A percentile compares a stretch with the other conserved stretches of the same genome.
phyloP scores from a whole-genome alignment of 2,329 filamentous ascomycete genomes.

The Hymenoscyphus infarciens region DNA sequence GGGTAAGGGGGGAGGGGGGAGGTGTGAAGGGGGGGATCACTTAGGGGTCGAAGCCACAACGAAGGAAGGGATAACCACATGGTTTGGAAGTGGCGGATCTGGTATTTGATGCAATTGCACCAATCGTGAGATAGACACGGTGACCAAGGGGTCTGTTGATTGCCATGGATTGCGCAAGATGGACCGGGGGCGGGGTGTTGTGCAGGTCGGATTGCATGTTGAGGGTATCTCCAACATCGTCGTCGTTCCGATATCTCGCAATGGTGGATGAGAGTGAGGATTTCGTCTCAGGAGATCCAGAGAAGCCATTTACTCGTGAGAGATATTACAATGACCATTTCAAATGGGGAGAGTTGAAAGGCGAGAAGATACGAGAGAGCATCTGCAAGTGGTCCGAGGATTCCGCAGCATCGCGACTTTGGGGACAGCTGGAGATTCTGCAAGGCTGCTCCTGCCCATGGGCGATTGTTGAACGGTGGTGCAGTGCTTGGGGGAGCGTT shows the following conservation, averaged over 20 bases:
- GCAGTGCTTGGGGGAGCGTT: background rate
- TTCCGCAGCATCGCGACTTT: background rate
- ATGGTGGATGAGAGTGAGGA: background rate
- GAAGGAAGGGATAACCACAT: background rate
- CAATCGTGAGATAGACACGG: background rate
- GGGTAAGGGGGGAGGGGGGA: background rate
- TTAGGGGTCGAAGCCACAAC: background rate
- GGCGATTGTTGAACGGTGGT: background rate
- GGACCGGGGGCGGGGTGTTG: conserved; percentile 3
- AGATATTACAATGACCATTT: background rate
- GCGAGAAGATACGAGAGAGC: too few species aligned
- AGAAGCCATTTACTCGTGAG: background rate
- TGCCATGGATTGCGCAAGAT: conserved; percentile 5
- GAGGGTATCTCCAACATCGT: background rate
- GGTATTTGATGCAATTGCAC: conserved; percentile 1
- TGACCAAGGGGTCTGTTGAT: conserved; percentile 1
- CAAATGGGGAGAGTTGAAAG: background rate
- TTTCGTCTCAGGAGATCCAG: background rate
- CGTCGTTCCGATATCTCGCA: background rate
- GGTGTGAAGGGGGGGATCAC: background rate
- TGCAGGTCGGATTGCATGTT: background rate
- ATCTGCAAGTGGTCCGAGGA: background rate
- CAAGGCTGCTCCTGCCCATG: background rate
- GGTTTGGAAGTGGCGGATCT: conserved; percentile 1
- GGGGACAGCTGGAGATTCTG: background rate